Evolutionary conservation across 768 basidiomycete genomes (phyloP), one percentile per base, ranked within the genome.

Genomic region (Cystofilobasidium capitatum): DNA sequence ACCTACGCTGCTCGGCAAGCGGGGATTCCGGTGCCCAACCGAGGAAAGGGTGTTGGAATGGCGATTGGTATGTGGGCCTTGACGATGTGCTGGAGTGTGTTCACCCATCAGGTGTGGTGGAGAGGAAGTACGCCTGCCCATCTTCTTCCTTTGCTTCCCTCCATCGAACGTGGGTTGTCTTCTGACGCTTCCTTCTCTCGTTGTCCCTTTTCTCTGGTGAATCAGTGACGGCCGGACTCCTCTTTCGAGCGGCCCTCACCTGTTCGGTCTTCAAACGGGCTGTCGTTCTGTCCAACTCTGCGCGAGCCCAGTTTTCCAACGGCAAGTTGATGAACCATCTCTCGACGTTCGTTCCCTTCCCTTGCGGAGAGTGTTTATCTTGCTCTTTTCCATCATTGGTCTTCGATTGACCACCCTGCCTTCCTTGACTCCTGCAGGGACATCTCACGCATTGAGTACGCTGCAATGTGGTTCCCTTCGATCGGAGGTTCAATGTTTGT

Each of bases 271-370:
- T 60, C 65, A 66, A 66, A 44, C 47, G 60, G 36, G 73, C 76
- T 24, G 69, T 96, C 29, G 82, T 80, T 33, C 81, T 97, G 37
- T 87, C 88, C 2, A 83, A 88, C 22, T 86, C 89, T 47, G 84
- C 90, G 8, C 83, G 93, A 9, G 85, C 85, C 1, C 85, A 83
- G 12, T 81, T 93, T 49, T 84, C 88, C 1, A 96, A 90, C 73
- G 93, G 91, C 26, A 88, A 88, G 74, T 82, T 96, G 14, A 87
- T 96, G 70, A 93, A 91, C 71, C 91, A 94, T 78, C 93, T 98
- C 69, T 75, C 74, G 1, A 76, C 76, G 20, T 76, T 76, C 68
- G 71, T 61, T 16, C 54, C 6, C 6, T 26, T 33, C 22, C n/a
- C n/a, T n/a, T n/a, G n/a, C n/a, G n/a, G n/a, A n/a, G n/a, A n/a